Conservation (phyloP, 306 rosid genomes). For the Lotus japonicus region DNA sequence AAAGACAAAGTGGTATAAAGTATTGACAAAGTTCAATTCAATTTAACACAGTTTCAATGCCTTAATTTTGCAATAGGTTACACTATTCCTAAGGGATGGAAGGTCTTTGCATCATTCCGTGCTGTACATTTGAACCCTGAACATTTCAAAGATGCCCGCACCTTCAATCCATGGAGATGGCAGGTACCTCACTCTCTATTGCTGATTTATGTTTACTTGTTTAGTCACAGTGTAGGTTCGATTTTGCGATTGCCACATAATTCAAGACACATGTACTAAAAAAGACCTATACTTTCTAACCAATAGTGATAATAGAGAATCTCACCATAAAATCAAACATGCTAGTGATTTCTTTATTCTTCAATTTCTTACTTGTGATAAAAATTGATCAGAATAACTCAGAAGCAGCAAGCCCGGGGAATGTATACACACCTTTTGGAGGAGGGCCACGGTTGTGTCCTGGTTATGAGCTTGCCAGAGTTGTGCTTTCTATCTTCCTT, state of each 20-base stretch:
- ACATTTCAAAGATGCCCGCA: conserved; percentile 85
- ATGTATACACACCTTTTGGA: conserved; percentile 86
- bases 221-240: too few species aligned
- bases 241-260: too few species aligned
- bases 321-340: too few species aligned
- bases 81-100: conserved; percentile 95
- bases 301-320: too few species aligned
- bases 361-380: conserved; percentile 3
- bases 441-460: conserved; percentile 97
- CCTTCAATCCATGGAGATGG: conserved; percentile 98
- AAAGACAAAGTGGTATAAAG: background rate
- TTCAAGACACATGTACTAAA: too few species aligned
- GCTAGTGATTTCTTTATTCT: background rate
- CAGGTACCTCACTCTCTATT: conserved; percentile 26
- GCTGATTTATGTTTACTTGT: too few species aligned
- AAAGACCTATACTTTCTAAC: too few species aligned
- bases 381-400: conserved; percentile 44
- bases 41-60: background rate
- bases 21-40: background rate
- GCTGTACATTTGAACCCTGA: conserved; percentile 83
- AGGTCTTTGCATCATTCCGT: conserved; percentile 88
- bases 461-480: conserved; percentile 93
- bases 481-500: conserved; percentile 86
- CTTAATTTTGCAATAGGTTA: conserved; percentile 41
- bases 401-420: conserved; percentile 39